phyloP scores from a whole-genome alignment of 306 rosid species.

The Begonia peltatifolia region DNA sequence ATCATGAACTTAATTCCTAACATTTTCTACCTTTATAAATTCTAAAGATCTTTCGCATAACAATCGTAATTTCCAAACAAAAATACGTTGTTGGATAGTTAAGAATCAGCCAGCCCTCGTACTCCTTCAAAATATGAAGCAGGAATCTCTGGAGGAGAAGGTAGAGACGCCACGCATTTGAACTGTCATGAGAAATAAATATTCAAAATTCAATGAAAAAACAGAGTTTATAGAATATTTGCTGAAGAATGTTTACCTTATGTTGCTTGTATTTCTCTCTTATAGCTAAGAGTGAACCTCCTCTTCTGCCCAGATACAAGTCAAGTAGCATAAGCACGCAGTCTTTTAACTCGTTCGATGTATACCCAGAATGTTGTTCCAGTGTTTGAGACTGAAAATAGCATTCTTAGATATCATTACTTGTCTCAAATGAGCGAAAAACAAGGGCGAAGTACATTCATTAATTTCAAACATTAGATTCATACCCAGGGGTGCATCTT shows the following conservation, averaged over 20 bases:
- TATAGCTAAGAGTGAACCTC: constrained; percentile 39
- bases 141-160: constrained; percentile 68
- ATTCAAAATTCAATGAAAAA: background rate
- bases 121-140: constrained; percentile 35
- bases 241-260: constrained; percentile 32
- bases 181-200: constrained; percentile 29
- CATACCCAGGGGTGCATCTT: constrained; percentile 76
- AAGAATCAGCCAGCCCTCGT: background rate
- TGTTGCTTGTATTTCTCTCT: constrained; percentile 81
- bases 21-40: background rate
- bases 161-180: constrained; percentile 49
- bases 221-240: background rate
- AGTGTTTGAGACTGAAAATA: constrained; percentile 32
- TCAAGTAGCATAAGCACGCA: constrained; percentile 56
- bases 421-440: background rate
- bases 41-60: background rate
- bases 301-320: constrained; percentile 61
- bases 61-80: constrained; percentile 2
- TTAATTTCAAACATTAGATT: background rate
- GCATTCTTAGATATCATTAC: no score
- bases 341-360: constrained; percentile 50
- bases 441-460: no score
- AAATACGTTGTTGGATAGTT: no score
- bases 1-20: background rate
- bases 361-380: constrained; percentile 36